A percentile compares a stretch with the other conserved stretches of the same genome.
phyloP scores from a whole-genome alignment of 345 rosid species.

The Salix koriyanagi region DNA sequence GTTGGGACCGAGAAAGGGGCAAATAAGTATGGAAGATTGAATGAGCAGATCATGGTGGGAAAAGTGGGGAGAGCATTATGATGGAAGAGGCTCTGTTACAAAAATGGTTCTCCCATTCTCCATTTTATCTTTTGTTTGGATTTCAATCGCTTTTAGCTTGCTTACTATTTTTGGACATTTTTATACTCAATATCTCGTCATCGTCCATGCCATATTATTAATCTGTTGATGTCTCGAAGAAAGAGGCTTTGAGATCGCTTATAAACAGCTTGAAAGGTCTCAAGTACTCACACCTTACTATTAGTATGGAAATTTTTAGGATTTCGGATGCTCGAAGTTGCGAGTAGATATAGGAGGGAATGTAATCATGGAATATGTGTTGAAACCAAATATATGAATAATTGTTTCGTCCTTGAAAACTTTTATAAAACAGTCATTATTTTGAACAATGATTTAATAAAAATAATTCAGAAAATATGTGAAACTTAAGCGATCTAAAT shows the following conservation, averaged over 20 bases:
- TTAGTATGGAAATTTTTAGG: neutral
- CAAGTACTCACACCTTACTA: neutral
- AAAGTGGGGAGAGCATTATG: slow-evolving; percentile 99
- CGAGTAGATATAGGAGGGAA: neutral
- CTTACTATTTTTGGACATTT: neutral
- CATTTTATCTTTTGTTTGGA: neutral
- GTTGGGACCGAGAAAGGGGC: slow-evolving; percentile 99
- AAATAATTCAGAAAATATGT: neutral
- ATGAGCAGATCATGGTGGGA: slow-evolving; percentile 99
- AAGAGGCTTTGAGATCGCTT: neutral
- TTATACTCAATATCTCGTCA: neutral
- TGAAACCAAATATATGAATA: neutral
- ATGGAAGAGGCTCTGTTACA: slow-evolving; percentile 97
- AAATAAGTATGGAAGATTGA: slow-evolving; percentile 87
- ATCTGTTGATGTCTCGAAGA: neutral
- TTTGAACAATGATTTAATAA: neutral
- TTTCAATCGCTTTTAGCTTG: neutral
- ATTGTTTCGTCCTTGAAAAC: neutral
- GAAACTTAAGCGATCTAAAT: neutral
- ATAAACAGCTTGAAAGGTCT: neutral
- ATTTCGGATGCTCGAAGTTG: neutral
- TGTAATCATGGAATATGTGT: neutral
- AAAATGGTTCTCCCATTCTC: slow-evolving; percentile 59
- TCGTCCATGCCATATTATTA: neutral
- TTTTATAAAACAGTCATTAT: neutral